These are phyloP conservation scores for Serendipita sp. DNA, from an alignment of 768 basidiomycete species.

Conservation along the genomic window DNA sequence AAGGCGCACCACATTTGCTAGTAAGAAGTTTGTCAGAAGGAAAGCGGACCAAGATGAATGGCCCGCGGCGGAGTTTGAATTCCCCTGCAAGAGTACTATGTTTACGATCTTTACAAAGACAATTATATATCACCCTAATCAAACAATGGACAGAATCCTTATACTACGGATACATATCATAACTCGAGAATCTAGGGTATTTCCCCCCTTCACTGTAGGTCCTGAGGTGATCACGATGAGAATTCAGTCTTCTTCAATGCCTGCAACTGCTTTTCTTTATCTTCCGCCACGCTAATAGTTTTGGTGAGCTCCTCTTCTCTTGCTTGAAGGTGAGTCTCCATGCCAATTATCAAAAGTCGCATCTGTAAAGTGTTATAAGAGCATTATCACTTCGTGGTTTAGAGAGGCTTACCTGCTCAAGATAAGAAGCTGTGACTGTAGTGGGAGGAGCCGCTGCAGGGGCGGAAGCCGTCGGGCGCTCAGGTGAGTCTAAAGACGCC, in stretches of 20 bases:
- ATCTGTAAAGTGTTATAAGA: not conserved
- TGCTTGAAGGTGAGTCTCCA: conserved; percentile 1
- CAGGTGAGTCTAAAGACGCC: not conserved
- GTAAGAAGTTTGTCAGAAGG: too few relatives aligned
- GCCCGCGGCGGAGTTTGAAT: too few relatives aligned
- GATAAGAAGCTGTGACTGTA: not conserved
- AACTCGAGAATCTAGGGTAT: not conserved
- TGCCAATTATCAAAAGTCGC: not conserved
- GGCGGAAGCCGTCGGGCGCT: not conserved
- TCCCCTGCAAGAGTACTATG: too few relatives aligned
- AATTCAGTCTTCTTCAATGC: not conserved
- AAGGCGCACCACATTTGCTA: too few relatives aligned
- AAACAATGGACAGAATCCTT: too few relatives aligned
- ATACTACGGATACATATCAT: not conserved
- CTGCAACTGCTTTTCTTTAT: not conserved
- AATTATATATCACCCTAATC: too few relatives aligned
- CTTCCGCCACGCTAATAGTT: not conserved
- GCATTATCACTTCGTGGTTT: too few relatives aligned
- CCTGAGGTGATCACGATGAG: not conserved
- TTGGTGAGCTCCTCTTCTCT: not conserved
- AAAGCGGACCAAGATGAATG: too few relatives aligned
- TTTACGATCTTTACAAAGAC: too few relatives aligned
- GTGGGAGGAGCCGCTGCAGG: not conserved
- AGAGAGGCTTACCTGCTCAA: not conserved
- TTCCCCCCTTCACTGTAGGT: not conserved